Base-by-base conservation (phyloP, 768 basidiomycete genomes). In the Agaricus bisporus region DNA sequence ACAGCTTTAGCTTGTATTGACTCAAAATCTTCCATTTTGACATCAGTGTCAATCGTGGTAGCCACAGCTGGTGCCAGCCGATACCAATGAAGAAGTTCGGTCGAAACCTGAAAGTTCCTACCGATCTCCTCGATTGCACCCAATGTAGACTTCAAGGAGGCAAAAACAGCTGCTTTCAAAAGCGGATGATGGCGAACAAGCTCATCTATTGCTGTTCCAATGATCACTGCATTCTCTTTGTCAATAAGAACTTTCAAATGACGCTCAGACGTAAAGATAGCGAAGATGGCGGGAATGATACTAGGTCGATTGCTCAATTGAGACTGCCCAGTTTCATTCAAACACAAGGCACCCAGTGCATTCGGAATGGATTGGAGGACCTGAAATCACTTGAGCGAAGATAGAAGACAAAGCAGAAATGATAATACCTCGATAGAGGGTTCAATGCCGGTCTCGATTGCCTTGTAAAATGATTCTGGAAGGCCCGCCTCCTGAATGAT, bases 151-250 rank as follows among this genome's bases (percentile, higher is more conserved):
- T 83, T 85, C 56, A 95, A 69, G 1, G 89, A 81, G 12, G 88
- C 82, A 58, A 95, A 89, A 14, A 98, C 85, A 20, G 85, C 68
- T 1, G 78, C 66, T 66, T 92, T 95, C 44, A 99, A 74, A 1
- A 80, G 76, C 3, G 97, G 97, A 67, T 99, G 97, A 63, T 99
- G 97, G 5, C 97, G 83, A 55, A 95, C 86, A 54, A 99, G 85
- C 64, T 99, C 97, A 61, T 99, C 97, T 20, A 98, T 80, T 20
- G 89, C 82, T 4, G 86, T 86, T 4, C 97, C 97, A 51, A 98
- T 83, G 49, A 91, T 72, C 18, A 88, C 85, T 3, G 91, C 87
- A 60, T 94, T 93, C 66, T 98, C 97, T 64, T 94, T 92, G 62
- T 98, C 97, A 45, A 88, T 82, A 15, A 97, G 75, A 25, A 91